Evolutionary conservation across 345 rosid genomes (phyloP), one percentile per base, ranked within the genome.

Genomic region (Sapria himalayana): DNA sequence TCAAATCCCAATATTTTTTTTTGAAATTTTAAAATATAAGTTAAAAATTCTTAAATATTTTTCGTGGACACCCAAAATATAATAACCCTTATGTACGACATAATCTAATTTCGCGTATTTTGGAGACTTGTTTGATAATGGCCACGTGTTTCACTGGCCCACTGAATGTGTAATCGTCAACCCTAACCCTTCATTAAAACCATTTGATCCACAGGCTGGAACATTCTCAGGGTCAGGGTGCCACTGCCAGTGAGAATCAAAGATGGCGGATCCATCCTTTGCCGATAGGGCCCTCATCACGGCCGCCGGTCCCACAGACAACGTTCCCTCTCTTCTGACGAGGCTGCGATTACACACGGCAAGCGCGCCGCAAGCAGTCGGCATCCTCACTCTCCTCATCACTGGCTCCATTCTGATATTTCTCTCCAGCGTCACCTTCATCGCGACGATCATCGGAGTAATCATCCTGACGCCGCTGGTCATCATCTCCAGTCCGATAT

Each of bases 401-500:
- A 52, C 91, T 13, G 65, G 68, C 36, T 66, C 69, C 48, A 47
- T 76, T 43, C 73, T 86, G 33, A 77, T 86, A 46, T 50, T 74
- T 43, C 76, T 86, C 48, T 51, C 77, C 2, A 92, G 92, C 15
- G 15, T 71, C 45, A 70, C 82, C 13, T 48, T 60, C 41, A 66
- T 82, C 0, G 66, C 54, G 2, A 19, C 46, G 24, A 39, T 69
- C 38, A 46, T 74, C 10, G 74, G 66, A 21, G 46, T 86, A 16
- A 57, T 78, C 44, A 49, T 72, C 51, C 55, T 70, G 24, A 38
- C 76, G 34, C 92, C 94, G 4, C 15, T 81, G 49, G 55, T 78
- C 37, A 43, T 86, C 24, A 3, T 86, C 34, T 59, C 73, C 6
- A 72, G 89, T 69, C 94, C 94, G 12, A 52, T 78, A 9, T 86